Conservation (phyloP, 805 yeast species). For the Yamadazyma philogaea region DNA sequence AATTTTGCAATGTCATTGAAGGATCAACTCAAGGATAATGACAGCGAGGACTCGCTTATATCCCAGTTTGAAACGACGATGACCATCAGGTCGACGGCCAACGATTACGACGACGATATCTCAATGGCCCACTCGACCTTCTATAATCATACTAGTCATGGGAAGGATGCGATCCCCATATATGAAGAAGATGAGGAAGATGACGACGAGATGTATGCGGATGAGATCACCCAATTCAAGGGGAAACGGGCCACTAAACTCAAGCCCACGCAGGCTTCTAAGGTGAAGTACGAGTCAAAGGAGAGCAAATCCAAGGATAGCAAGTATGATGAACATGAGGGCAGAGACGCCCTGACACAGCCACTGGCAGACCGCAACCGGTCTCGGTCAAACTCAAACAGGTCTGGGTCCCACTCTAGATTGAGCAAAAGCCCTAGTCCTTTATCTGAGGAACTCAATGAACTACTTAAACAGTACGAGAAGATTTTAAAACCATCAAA, state of each 20-base stretch:
- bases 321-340: slow-evolving; percentile 5
- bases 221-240: slow-evolving; percentile 34
- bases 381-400: slow-evolving; percentile 2
- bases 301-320: slow-evolving; percentile 4
- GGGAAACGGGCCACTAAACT: slow-evolving; percentile 30
- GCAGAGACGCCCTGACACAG: background rate
- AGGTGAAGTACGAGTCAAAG: slow-evolving; percentile 11
- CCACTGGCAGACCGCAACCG: slow-evolving; percentile 4
- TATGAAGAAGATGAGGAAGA: slow-evolving; percentile 24
- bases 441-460: slow-evolving; percentile 11
- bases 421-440: slow-evolving; percentile 14
- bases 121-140: slow-evolving; percentile 38
- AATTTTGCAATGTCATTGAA: slow-evolving; percentile 11
- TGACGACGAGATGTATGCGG: slow-evolving; percentile 2
- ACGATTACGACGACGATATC: slow-evolving; percentile 36
- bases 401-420: slow-evolving; percentile 13
- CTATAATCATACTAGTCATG: slow-evolving; percentile 20
- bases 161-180: slow-evolving; percentile 31
- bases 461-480: slow-evolving; percentile 20
- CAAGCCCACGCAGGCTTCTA: slow-evolving; percentile 23
- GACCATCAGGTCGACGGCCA: slow-evolving; percentile 37
- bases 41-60: slow-evolving; percentile 37
- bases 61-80: slow-evolving; percentile 45
- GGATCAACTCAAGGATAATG: slow-evolving; percentile 19
- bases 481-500: slow-evolving; percentile 33